phyloP scores from a whole-genome alignment of 352 stramenopile genomes.

The Pythium inflatum region DNA sequence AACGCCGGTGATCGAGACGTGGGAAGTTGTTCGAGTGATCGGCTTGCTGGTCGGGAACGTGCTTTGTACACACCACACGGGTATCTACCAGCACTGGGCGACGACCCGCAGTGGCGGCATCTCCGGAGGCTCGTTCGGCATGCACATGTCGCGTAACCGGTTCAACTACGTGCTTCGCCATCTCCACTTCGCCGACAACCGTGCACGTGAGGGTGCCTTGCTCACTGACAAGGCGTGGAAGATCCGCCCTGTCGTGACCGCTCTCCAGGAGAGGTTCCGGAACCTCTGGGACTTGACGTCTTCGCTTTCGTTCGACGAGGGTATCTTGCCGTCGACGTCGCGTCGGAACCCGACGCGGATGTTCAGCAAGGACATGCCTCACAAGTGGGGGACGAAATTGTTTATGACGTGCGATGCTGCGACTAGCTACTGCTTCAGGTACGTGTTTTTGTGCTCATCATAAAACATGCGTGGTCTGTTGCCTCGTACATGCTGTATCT shows the following conservation, averaged over 20 bases:
- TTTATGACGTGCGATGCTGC: slow-evolving; percentile 39
- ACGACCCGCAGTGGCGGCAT: slow-evolving; percentile 24
- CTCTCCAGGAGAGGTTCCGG: not conserved
- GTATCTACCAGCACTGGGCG: slow-evolving; percentile 33
- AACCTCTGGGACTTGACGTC: not conserved
- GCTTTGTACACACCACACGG: slow-evolving; percentile 21
- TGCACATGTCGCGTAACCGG: not conserved
- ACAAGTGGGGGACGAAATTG: slow-evolving; percentile 37
- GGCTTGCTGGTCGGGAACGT: slow-evolving; percentile 32
- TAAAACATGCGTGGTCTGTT: not conserved
- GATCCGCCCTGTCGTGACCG: not conserved
- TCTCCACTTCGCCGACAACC: slow-evolving; percentile 12
- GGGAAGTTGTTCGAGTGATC: slow-evolving; percentile 27
- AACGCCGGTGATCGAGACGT: slow-evolving; percentile 10
- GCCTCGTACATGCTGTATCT: not conserved
- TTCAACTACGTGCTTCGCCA: not conserved
- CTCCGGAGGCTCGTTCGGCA: not conserved
- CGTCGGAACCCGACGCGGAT: slow-evolving; percentile 35
- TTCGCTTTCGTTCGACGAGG: slow-evolving; percentile 36
- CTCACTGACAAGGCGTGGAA: slow-evolving; percentile 16
- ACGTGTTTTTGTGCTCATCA: slow-evolving; percentile 10
- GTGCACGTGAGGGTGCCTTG: not conserved
- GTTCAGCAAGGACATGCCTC: slow-evolving; percentile 45
- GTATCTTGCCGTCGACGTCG: slow-evolving; percentile 31
- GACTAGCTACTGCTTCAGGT: slow-evolving; percentile 24